Conservation (phyloP, 257 asterid genomes). For the Lycium ferocissimum region DNA sequence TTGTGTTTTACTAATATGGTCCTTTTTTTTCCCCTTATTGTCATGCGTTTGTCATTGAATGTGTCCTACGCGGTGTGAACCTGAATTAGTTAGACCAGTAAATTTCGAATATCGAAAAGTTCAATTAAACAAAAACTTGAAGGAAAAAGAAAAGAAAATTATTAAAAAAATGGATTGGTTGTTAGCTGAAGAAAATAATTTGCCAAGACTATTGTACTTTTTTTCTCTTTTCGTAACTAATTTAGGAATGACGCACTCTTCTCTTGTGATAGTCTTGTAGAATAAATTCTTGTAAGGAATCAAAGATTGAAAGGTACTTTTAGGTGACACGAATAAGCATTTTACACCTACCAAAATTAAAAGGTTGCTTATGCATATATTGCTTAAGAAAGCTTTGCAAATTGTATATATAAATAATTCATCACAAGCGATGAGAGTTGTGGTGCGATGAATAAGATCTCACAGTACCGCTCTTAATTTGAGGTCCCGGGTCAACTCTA, state of each 20-base stretch:
- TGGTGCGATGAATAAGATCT: neutral
- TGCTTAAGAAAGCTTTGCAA: neutral
- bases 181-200: neutral
- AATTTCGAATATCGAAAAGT: neutral
- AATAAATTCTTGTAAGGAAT: neutral
- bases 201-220: neutral
- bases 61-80: no score
- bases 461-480: no score
- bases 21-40: no score
- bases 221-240: neutral
- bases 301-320: conserved; percentile 5
- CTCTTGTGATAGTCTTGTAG: conserved; percentile 14
- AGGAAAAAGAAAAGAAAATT: neutral
- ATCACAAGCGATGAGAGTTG: neutral
- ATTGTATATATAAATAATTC: neutral
- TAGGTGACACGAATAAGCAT: neutral
- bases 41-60: neutral
- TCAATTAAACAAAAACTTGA: neutral
- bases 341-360: neutral
- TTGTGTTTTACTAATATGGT: no score
- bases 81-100: neutral
- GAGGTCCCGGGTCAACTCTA: no score
- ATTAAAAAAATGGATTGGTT: neutral
- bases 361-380: neutral
- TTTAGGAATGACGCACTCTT: neutral